Evolutionary conservation across 2,329 filamentous ascomycete genomes (phyloP).

Genomic region (Trichoderma cornu-damae): DNA sequence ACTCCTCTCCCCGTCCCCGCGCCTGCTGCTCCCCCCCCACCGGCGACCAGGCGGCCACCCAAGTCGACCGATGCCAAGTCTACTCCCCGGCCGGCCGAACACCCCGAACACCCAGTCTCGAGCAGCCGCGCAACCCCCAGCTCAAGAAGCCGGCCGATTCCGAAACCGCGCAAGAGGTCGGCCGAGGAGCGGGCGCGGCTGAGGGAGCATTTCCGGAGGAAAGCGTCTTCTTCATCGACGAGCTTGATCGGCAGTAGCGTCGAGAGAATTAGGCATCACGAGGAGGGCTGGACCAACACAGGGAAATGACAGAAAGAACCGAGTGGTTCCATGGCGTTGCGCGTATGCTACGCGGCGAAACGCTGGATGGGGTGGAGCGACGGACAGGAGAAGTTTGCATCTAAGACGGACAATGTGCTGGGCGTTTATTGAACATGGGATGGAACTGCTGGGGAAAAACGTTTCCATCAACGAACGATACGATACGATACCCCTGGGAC

Average conservation of each 20-base stretch:
- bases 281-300: no score
- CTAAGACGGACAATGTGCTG: no score
- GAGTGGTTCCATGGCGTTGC: no score
- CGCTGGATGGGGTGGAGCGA: no score
- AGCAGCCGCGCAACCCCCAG: constrained; percentile 17
- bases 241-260: background rate
- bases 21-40: background rate
- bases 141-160: constrained; percentile 15
- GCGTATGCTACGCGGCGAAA: no score
- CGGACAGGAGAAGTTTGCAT: no score
- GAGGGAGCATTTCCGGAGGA: constrained; percentile 28
- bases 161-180: constrained; percentile 20
- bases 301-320: background rate
- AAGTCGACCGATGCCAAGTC: constrained; percentile 16
- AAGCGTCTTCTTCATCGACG: constrained; percentile 3
- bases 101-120: constrained; percentile 23
- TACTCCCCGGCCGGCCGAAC: constrained; percentile 23
- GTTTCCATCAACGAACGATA: no score
- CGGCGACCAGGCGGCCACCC: background rate
- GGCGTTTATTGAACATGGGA: no score
- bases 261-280: background rate
- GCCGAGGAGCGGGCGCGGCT: constrained; percentile 26
- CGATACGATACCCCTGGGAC: no score
- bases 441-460: no score
- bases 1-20: background rate